A percentile compares a stretch with the other conserved stretches of the same genome.
Evolutionary conservation across 176 grass and related monocot species (phyloP).

Genomic region (Triticum turgidum): DNA sequence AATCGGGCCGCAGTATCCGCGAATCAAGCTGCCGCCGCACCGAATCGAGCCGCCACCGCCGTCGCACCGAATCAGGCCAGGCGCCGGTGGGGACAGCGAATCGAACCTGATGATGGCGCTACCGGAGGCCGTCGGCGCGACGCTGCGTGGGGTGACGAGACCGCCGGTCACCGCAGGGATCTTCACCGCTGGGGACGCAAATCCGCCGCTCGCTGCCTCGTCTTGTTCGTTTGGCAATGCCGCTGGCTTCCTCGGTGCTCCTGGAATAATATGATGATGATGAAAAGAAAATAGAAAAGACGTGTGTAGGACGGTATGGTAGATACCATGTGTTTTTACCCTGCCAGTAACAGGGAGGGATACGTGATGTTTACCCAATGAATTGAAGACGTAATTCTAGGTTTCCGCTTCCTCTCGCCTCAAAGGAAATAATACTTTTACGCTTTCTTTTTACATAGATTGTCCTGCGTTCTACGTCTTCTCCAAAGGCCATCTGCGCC

Average conservation of each 20-base stretch:
- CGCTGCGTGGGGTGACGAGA: background rate
- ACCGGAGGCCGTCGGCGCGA: background rate
- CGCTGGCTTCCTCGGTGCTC: background rate
- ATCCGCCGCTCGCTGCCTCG: background rate
- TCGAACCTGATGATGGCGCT: background rate
- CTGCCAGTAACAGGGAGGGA: background rate
- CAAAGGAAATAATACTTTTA: background rate
- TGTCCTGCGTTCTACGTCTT: no score
- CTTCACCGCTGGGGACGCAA: conserved; percentile 4
- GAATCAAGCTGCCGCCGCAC: background rate
- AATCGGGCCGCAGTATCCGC: background rate
- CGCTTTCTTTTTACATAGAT: no score
- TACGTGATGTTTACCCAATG: background rate
- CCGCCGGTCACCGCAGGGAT: background rate
- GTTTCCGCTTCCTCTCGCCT: background rate
- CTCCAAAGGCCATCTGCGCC: no score
- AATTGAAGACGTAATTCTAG: background rate
- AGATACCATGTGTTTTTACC: background rate
- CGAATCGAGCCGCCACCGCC: background rate
- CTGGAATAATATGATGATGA: background rate
- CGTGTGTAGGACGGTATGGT: conserved; percentile 1
- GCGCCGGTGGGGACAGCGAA: background rate
- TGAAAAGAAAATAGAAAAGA: background rate
- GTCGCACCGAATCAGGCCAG: background rate
- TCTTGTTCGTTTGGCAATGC: background rate